Conservation (phyloP, 495 filamentous ascomycete species). For the Tuber magnatum region DNA sequence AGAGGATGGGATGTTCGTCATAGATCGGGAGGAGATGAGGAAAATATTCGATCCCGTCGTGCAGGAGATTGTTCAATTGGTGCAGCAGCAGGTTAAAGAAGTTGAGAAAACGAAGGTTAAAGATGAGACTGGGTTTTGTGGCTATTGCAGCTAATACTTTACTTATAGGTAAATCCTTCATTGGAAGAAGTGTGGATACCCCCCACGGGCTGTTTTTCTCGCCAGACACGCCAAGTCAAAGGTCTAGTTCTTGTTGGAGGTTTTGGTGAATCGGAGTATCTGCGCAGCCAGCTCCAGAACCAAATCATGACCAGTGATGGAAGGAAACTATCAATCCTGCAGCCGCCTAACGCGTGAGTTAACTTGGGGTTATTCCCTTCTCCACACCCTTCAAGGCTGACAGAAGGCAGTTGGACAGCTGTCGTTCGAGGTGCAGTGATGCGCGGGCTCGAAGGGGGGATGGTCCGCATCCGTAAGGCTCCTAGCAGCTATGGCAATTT, state of each 20-base stretch:
- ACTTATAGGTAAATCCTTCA: no score
- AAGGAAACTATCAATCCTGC: conserved; percentile 5
- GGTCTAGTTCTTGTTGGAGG: conserved; percentile 61
- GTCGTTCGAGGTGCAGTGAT: conserved; percentile 22
- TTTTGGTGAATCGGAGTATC: conserved; percentile 60
- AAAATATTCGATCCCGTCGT: conserved; percentile 61
- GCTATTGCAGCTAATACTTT: no score
- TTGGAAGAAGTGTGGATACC: no score
- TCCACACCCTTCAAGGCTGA: not conserved
- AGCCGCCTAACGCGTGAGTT: conserved; percentile 17
- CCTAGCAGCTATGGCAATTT: conserved; percentile 7
- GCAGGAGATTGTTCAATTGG: conserved; percentile 56
- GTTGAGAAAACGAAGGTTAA: conserved; percentile 37
- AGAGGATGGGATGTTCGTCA: conserved; percentile 56
- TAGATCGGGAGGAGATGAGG: conserved; percentile 54
- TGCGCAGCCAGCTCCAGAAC: conserved; percentile 56
- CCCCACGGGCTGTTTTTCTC: no score
- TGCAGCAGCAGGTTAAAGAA: conserved; percentile 54
- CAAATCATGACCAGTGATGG: conserved; percentile 51
- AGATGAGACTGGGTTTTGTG: no score
- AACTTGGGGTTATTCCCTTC: no score
- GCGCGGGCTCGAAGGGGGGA: not conserved
- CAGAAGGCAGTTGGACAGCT: conserved; percentile 19
- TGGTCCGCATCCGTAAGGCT: conserved; percentile 13
- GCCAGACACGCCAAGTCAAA: not conserved